Evolutionary conservation across 2,329 filamentous ascomycete genomes (phyloP), one percentile per base, ranked within the genome.

Genomic region (Calonectria crousiana): DNA sequence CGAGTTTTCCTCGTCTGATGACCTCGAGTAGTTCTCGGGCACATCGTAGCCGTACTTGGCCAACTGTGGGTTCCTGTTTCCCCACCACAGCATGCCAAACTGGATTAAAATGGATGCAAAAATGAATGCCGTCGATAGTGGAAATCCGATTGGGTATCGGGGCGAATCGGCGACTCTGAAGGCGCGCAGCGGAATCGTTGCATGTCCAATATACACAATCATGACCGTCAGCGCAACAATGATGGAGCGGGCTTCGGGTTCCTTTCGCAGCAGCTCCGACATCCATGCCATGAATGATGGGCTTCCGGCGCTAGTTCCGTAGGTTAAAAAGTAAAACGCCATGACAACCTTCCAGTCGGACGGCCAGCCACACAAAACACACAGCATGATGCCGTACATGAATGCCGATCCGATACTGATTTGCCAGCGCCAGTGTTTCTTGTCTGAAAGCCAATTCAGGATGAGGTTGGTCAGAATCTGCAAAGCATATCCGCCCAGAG

Each of bases 361-460:
- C 0, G 84, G 83, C 83, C 84, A 85, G 0, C 73, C 81, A 30
- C 82, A 82, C 5, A 85, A 78, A 0, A 85, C 83, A 3, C 80
- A 76, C 1, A 84, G 78, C 65, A 83, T 81, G 13, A 84, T 67
- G 2, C 81, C 79, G 28, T 84, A 80, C 10, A 78, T 76, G 0
- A 78, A 76, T 0, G 81, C 80, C 0, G 81, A 81, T 18, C 79
- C 82, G 18, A 81, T 78, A 53, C 81, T 83, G 32, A 86, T 80
- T 72, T 86, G 84, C 84, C 84, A 86, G 10, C 84, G 81, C 84
- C 84, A 86, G 30, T 80, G 81, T 74, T 84, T 85, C 81, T 81
- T 82, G 69, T 86, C 84, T 0, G 83, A 84, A 0, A 86, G 53
- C 6, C 81, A 82, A 65, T 85, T 85, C 16, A 86, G 74, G 1